Conservation (phyloP, 2,329 filamentous ascomycete genomes). For the Diaporthe ilicicola region DNA sequence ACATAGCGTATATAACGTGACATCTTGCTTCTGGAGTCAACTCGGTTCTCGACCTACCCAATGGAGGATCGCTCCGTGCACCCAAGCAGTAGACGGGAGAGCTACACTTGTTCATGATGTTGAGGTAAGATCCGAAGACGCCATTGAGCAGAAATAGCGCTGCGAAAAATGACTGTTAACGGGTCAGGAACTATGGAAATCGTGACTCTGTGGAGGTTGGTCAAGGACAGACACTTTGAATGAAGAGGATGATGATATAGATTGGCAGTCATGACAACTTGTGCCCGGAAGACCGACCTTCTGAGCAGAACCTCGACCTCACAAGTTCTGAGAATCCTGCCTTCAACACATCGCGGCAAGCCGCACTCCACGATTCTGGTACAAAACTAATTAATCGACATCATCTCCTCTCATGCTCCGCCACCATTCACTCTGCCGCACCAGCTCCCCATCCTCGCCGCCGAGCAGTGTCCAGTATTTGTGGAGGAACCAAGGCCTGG, state of each 20-base stretch:
- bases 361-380: no score
- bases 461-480: constrained; percentile 33
- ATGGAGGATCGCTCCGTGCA: not conserved
- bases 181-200: not conserved
- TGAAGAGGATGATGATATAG: not conserved
- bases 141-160: not conserved
- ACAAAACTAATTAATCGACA: not conserved
- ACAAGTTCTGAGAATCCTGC: no score
- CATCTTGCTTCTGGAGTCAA: no score
- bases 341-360: no score
- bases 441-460: constrained; percentile 34
- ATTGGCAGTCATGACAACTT: not conserved
- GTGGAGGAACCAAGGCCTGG: constrained; percentile 32
- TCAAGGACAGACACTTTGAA: not conserved
- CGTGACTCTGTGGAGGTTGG: not conserved
- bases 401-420: constrained; percentile 29
- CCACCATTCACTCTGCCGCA: constrained; percentile 35
- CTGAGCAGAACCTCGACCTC: no score
- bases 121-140: not conserved
- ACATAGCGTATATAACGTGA: no score
- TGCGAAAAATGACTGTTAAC: no score
- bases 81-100: constrained; percentile 1
- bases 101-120: constrained; percentile 8
- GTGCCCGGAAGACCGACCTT: no score
- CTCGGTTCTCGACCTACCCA: not conserved